Percentiles rank a stretch among this genome's conserved stretches.
phyloP scores from a whole-genome alignment of 129 eudicot species.

The Helichrysum umbraculigerum region DNA sequence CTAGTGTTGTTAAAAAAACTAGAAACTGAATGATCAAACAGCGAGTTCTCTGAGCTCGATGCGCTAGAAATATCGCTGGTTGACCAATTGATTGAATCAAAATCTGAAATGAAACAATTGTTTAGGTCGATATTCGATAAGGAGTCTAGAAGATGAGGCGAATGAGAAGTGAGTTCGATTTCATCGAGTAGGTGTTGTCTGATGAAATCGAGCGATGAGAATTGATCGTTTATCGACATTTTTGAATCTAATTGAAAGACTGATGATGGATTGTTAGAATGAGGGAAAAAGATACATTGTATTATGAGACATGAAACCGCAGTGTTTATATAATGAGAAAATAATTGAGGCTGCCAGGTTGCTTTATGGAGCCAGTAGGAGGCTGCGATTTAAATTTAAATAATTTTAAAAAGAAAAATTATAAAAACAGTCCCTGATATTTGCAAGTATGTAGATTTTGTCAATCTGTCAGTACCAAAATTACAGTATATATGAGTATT shows the following conservation, averaged over 20 bases:
- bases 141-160: slow-evolving; percentile 1
- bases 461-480: neutral
- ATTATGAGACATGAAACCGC: neutral
- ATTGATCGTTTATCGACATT: slow-evolving; percentile 29
- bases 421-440: neutral
- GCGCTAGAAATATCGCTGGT: neutral
- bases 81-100: neutral
- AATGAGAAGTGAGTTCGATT: slow-evolving; percentile 7
- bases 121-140: slow-evolving; percentile 11
- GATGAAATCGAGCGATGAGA: slow-evolving; percentile 44
- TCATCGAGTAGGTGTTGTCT: slow-evolving; percentile 49
- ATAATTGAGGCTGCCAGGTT: neutral
- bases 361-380: neutral
- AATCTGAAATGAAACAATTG: slow-evolving; percentile 22
- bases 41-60: slow-evolving; percentile 22
- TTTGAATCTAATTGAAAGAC: neutral
- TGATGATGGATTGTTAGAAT: neutral
- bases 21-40: slow-evolving; percentile 29
- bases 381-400: neutral
- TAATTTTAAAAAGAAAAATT: neutral
- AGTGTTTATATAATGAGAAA: slow-evolving; percentile 7
- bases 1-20: slow-evolving; percentile 18
- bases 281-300: neutral
- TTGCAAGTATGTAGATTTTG: no score
- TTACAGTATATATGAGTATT: no score